phyloP scores from a whole-genome alignment of 352 stramenopile species.

The Pythium guiyangense region DNA sequence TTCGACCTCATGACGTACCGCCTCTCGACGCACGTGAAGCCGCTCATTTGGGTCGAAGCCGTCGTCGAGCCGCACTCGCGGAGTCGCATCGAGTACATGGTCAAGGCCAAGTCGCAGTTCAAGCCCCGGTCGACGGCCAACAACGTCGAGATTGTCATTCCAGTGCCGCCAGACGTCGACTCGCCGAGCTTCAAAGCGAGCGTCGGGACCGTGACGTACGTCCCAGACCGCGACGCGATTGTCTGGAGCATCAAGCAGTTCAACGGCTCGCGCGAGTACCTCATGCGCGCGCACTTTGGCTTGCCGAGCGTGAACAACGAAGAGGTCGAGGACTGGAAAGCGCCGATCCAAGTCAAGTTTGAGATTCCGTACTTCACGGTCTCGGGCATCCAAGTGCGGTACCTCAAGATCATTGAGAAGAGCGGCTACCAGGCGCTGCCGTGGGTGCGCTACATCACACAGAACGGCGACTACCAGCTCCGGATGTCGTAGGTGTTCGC shows the following conservation, averaged over 20 bases:
- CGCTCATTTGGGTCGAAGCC: constrained; percentile 97
- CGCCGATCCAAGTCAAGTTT: constrained; percentile 95
- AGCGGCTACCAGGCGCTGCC: constrained; percentile 98
- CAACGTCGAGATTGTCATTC: constrained; percentile 99
- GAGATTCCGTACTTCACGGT: constrained; percentile 96
- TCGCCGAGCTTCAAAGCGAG: constrained; percentile 98
- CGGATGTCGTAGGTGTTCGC: constrained; percentile 91
- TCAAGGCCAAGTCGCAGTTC: constrained; percentile 98
- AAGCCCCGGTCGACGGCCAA: constrained; percentile 98
- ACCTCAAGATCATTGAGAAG: constrained; percentile 99
- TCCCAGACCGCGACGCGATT: constrained; percentile 97
- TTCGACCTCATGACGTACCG: constrained; percentile 99
- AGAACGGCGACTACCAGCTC: constrained; percentile 99
- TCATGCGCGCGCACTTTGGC: constrained; percentile 99
- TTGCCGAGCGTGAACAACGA: constrained; percentile 94
- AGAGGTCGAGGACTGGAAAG: constrained; percentile 86
- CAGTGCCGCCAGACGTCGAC: constrained; percentile 98
- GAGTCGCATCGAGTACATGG: constrained; percentile 98
- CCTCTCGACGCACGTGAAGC: constrained; percentile 98
- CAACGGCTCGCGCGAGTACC: constrained; percentile 96
- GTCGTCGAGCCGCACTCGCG: constrained; percentile 98
- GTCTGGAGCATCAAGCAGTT: constrained; percentile 99
- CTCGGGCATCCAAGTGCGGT: constrained; percentile 98
- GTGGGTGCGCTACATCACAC: constrained; percentile 99
- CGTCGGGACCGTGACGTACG: constrained; percentile 97